A percentile compares a stretch with the other conserved stretches of the same genome.
Conservation (phyloP, 2,329 filamentous ascomycete genomes). For the Tolypocladium tropicale region DNA sequence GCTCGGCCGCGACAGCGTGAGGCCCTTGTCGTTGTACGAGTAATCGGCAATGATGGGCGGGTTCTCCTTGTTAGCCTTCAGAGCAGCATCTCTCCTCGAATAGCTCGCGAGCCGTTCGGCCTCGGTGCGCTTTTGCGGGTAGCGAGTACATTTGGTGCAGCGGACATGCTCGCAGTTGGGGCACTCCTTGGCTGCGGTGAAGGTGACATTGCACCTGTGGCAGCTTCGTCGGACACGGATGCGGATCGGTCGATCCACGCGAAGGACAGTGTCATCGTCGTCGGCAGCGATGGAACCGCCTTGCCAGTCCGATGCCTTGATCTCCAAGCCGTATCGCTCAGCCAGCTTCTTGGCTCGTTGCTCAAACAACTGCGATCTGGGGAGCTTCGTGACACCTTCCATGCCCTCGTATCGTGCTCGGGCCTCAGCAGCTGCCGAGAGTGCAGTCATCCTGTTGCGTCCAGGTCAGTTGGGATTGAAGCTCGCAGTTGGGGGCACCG, state of each 20-base stretch:
- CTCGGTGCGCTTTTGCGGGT: conserved; percentile 56
- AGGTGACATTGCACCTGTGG: conserved; percentile 68
- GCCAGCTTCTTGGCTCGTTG: conserved; percentile 46
- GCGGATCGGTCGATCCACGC: conserved; percentile 65
- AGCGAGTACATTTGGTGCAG: conserved; percentile 71
- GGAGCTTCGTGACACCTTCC: conserved; percentile 28
- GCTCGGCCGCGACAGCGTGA: conserved; percentile 51
- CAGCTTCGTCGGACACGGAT: conserved; percentile 72
- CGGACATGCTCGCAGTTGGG: conserved; percentile 66
- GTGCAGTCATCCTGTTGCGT: background rate
- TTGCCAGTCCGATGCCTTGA: conserved; percentile 44
- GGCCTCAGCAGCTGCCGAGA: conserved; percentile 13
- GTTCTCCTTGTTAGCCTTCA: conserved; percentile 48
- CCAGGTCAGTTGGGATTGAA: background rate
- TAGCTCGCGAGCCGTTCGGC: conserved; percentile 42
- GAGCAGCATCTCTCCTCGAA: conserved; percentile 35
- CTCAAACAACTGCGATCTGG: conserved; percentile 41
- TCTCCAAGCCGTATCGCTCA: conserved; percentile 44
- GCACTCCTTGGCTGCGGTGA: conserved; percentile 65
- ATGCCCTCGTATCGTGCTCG: conserved; percentile 17
- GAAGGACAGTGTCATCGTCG: conserved; percentile 44
- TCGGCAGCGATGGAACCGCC: conserved; percentile 33
- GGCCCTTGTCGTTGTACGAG: conserved; percentile 32
- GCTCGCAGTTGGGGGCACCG: background rate
- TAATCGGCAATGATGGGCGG: conserved; percentile 41